Evolutionary conservation across 2,329 filamentous ascomycete species (phyloP).

Genomic region (Colletotrichum viniferum): DNA sequence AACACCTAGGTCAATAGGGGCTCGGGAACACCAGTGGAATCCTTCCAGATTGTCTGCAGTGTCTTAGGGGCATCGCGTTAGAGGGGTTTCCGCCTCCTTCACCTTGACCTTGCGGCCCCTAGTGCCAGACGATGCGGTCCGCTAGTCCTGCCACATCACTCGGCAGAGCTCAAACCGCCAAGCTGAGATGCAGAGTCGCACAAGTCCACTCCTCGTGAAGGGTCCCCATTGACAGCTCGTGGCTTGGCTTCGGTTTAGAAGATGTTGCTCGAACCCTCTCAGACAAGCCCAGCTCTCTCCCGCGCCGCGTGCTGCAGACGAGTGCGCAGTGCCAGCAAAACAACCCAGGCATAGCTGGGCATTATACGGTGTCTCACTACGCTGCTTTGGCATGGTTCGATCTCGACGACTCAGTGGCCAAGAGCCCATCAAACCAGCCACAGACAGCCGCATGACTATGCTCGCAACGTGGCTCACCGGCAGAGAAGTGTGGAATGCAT

Average conservation of each 20-base stretch:
- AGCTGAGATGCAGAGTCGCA: conserved; percentile 11
- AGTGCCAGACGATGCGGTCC: neutral
- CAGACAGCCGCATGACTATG: neutral
- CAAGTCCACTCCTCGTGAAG: neutral
- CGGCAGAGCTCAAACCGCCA: conserved; percentile 11
- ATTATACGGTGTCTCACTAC: neutral
- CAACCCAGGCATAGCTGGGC: neutral
- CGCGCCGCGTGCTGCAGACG: neutral
- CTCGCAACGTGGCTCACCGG: neutral
- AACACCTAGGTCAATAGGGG: neutral
- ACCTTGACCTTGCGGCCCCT: neutral
- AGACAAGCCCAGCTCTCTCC: neutral
- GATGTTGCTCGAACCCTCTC: neutral
- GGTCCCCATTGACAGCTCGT: neutral
- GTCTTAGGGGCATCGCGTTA: neutral
- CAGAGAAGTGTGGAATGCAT: neutral
- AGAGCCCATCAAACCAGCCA: neutral
- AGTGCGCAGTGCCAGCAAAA: neutral
- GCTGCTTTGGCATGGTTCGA: neutral
- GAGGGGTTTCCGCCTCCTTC: neutral
- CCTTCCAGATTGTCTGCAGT: neutral
- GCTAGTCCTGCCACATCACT: conserved; percentile 2
- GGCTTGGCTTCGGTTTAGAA: conserved; percentile 3
- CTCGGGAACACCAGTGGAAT: neutral
- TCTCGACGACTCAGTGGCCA: neutral